A percentile compares a stretch with the other conserved stretches of the same genome.
phyloP scores from a whole-genome alignment of 768 basidiomycete species.

The Hypholoma fasciculare region DNA sequence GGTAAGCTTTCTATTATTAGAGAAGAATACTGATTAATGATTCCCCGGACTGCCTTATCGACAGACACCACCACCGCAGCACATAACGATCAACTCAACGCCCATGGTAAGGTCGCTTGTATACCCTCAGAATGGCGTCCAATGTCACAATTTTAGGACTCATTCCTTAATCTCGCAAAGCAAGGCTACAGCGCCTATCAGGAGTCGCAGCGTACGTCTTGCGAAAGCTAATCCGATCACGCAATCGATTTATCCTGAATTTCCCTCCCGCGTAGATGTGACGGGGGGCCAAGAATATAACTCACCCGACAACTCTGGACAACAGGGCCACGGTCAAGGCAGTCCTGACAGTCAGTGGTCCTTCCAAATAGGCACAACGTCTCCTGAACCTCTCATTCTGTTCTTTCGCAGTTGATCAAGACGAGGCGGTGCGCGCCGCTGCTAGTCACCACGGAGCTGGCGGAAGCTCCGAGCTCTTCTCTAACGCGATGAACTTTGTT shows the following conservation, averaged over 20 bases:
- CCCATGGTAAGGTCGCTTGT: not conserved
- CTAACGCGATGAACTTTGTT: constrained; percentile 52
- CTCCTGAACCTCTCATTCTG: not conserved
- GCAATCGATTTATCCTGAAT: constrained; percentile 28
- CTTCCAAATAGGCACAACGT: not conserved
- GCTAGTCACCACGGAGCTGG: constrained; percentile 57
- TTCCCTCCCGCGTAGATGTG: constrained; percentile 40
- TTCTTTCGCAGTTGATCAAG: constrained; percentile 47
- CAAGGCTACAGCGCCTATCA: constrained; percentile 58
- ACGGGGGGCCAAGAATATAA: constrained; percentile 71
- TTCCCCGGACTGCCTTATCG: not conserved
- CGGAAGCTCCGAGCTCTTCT: constrained; percentile 55
- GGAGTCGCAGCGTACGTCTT: constrained; percentile 43
- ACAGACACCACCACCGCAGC: not conserved
- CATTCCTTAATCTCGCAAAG: constrained; percentile 70
- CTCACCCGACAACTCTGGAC: constrained; percentile 47
- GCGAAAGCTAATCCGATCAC: constrained; percentile 8
- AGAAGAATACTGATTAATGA: not conserved
- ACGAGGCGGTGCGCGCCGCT: constrained; percentile 57
- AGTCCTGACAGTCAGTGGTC: constrained; percentile 30
- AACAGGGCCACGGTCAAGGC: constrained; percentile 17
- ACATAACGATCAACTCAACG: constrained; percentile 4
- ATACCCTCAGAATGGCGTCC: not conserved
- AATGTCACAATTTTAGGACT: constrained; percentile 45
- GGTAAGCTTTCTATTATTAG: constrained; percentile 3